A percentile compares a stretch with the other conserved stretches of the same genome.
phyloP scores from a whole-genome alignment of 2,329 filamentous ascomycete genomes.

The Aspergillus sp. region DNA sequence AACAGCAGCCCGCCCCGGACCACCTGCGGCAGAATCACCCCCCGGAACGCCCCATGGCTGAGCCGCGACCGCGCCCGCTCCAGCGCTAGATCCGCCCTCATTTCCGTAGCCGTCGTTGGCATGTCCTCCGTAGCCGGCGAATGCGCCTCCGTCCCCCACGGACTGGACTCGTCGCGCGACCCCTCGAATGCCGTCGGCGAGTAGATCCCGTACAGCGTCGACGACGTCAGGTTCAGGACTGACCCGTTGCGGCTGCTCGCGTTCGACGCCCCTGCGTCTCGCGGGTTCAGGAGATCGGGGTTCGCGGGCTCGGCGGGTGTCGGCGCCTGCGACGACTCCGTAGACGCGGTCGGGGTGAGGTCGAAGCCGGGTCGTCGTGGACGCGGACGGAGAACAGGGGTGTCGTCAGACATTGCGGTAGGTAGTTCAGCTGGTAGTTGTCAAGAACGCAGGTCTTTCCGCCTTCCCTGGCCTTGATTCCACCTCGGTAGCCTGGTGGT shows the following conservation, averaged over 20 bases:
- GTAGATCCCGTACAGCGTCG: constrained; percentile 88
- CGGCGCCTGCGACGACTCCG: constrained; percentile 33
- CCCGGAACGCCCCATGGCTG: constrained; percentile 29
- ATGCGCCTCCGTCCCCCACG: constrained; percentile 69
- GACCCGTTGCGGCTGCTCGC: constrained; percentile 62
- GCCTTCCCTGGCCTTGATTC: too few species aligned
- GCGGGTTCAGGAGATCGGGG: constrained; percentile 24
- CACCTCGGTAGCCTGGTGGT: too few species aligned
- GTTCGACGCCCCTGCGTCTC: constrained; percentile 25
- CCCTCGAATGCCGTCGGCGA: constrained; percentile 52
- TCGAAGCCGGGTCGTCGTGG: constrained; percentile 66
- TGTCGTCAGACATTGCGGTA: constrained; percentile 28
- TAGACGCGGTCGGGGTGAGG: constrained; percentile 39
- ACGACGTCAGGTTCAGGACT: constrained; percentile 75
- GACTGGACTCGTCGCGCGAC: constrained; percentile 54
- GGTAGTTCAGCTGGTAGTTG: constrained; percentile 1
- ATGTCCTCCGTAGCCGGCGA: constrained; percentile 47
- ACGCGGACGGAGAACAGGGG: constrained; percentile 57
- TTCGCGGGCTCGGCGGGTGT: constrained; percentile 31
- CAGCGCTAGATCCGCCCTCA: constrained; percentile 18
- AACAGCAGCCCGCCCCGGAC: constrained; percentile 60
- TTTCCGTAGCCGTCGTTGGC: constrained; percentile 37
- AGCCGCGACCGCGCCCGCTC: constrained; percentile 27
- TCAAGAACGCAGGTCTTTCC: too few species aligned
- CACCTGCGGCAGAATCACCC: constrained; percentile 45